Evolutionary conservation across 768 basidiomycete species (phyloP).

Genomic region (Rhizopogon roseolus): DNA sequence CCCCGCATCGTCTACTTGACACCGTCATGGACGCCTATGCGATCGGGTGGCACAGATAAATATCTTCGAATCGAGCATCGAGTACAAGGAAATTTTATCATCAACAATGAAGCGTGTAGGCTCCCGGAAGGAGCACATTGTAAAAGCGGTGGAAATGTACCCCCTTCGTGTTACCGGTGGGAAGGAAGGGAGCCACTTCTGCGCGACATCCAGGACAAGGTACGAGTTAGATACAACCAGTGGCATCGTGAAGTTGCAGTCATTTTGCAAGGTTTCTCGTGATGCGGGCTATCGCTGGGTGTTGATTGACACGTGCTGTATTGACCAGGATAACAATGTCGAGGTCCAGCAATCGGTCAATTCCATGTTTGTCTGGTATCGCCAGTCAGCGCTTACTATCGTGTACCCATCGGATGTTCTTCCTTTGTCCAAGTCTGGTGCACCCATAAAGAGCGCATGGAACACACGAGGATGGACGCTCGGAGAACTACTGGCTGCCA

Average conservation of each 20-base stretch:
- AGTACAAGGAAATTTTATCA: neutral
- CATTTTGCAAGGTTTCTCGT: neutral
- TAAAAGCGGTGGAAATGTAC: no score
- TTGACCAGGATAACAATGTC: constrained; percentile 6
- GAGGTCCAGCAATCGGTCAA: constrained; percentile 4
- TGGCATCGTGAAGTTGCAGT: neutral
- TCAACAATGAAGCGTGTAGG: neutral
- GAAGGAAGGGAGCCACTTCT: neutral
- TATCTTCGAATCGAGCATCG: neutral
- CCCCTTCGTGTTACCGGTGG: constrained; percentile 3
- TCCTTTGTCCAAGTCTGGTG: neutral
- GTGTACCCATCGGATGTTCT: neutral
- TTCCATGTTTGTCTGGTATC: constrained; percentile 3
- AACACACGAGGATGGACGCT: constrained; percentile 1
- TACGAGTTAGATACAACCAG: neutral
- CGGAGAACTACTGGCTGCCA: neutral
- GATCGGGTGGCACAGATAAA: neutral
- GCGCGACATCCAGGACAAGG: neutral
- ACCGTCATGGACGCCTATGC: neutral
- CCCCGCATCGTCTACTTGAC: neutral
- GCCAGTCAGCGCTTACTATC: neutral
- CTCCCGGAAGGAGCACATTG: no score
- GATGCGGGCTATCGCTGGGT: neutral
- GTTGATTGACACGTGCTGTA: constrained; percentile 10
- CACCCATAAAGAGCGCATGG: neutral